Evolutionary conservation across 805 yeast species (phyloP).

Genomic region (Wickerhamiella sorbophila): DNA sequence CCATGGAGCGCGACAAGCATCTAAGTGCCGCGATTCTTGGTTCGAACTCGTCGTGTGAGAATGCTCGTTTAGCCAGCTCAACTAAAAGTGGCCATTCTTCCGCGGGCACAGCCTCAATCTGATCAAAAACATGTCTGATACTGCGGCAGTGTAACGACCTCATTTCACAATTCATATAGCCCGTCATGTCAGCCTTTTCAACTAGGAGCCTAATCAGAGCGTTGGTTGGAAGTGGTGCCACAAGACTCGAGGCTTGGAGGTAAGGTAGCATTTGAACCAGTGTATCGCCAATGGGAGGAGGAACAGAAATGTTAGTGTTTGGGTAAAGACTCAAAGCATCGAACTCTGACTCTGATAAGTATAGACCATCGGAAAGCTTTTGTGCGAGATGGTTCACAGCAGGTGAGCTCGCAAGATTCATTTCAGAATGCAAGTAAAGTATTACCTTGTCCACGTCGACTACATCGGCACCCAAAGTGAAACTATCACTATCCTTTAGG

Average conservation of each 20-base stretch:
- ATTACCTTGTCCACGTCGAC: too few species aligned
- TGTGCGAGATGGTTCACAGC: too few species aligned
- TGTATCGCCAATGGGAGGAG: not conserved
- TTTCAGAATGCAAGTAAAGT: too few species aligned
- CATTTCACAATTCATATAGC: not conserved
- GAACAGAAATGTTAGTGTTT: not conserved
- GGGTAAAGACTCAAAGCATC: too few species aligned
- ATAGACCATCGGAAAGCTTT: too few species aligned
- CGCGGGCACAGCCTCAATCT: constrained; percentile 4
- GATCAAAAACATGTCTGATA: constrained; percentile 6
- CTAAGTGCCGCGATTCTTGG: constrained; percentile 9
- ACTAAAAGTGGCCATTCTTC: not conserved
- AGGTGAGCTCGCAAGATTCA: too few species aligned
- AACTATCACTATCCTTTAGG: not conserved
- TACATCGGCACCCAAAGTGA: too few species aligned
- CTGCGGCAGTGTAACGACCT: not conserved
- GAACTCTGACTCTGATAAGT: too few species aligned
- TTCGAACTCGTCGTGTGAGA: constrained; percentile 3
- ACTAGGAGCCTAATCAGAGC: not conserved
- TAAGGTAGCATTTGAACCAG: not conserved
- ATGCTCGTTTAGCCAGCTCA: constrained; percentile 7
- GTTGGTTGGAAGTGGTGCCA: not conserved
- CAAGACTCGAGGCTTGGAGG: not conserved
- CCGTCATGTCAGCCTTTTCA: not conserved
- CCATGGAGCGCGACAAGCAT: constrained; percentile 5